Conservation (phyloP, 75 land plant genomes). For the Chamaecyparis obtusa region DNA sequence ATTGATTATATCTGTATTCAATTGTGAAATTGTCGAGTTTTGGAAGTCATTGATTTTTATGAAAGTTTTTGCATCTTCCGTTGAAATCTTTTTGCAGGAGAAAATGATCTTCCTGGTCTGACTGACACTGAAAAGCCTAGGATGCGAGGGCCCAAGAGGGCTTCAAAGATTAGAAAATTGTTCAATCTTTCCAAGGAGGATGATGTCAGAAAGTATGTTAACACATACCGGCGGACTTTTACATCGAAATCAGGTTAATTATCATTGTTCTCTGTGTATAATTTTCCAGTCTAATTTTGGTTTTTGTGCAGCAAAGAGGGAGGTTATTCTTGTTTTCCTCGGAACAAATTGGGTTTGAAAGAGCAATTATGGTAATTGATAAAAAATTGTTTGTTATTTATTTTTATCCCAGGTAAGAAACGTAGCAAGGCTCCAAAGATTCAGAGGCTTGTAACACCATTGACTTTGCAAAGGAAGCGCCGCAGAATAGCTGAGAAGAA, state of each 20-base stretch:
- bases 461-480: conserved; percentile 88
- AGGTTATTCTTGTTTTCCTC: background rate
- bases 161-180: conserved; percentile 79
- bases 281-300: background rate
- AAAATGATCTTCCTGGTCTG: conserved; percentile 75
- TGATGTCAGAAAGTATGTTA: conserved; percentile 85
- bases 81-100: conserved; percentile 30
- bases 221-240: conserved; percentile 78
- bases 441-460: conserved; percentile 89
- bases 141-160: conserved; percentile 90
- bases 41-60: background rate
- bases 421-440: conserved; percentile 91
- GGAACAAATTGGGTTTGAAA: background rate
- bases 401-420: conserved; percentile 68
- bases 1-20: background rate
- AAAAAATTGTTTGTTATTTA: background rate
- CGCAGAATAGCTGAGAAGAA: conserved; percentile 78
- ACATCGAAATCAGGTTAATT: conserved; percentile 50
- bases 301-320: background rate
- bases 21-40: background rate
- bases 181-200: conserved; percentile 81
- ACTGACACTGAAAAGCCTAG: conserved; percentile 88
- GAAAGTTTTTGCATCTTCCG: background rate
- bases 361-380: background rate
- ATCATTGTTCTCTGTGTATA: background rate